Evolutionary conservation across 2,329 filamentous ascomycete species (phyloP), one percentile per base, ranked within the genome.

Genomic region (Verticillium isaacii): DNA sequence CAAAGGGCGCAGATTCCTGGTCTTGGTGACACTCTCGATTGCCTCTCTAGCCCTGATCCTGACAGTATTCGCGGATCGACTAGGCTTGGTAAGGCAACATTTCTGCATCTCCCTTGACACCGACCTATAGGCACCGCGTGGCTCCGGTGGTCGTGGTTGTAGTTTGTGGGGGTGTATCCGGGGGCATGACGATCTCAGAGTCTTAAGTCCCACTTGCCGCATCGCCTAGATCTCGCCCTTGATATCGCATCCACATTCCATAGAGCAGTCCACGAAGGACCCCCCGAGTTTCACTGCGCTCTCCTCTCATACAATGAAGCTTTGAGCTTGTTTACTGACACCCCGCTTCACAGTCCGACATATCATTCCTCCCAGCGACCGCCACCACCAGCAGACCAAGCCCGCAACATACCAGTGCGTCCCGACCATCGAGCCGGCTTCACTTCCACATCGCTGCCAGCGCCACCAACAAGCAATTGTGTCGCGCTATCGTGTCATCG

Each of bases 401-500:
- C 3, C 45, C 45, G n/a, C 45, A 23, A 14, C n/a, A 50, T 19
- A 25, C 19, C 45, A 25, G 25, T 12, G 25, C 54, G 4, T 29
- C n/a, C 8, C 25, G 29, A 32, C 54, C 25, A 32, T 56, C 59
- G 15, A 60, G 64, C 56, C 62, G 59, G 32, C 69, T 78, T 32
- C 76, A 78, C 62, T 77, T 75, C 59, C 61, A 78, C 25, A 68
- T 78, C 15, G 75, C 76, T 12, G 76, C 75, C 50, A 77, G 74
- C 63, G 61, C 64, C 2, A 60, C 72, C n/a, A 78, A 75, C 59
- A 63, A 73, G 7, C 68, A 72, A 19, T 66, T 78, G 52, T 80
- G 77, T 66, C 75, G 73, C 66, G 72, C 75, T 60, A 62, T 79
- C 11, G 69, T 73, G 1, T 79, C 77, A 2, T 71, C 75, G 19